These are phyloP conservation scores for Phytophthora parvispora DNA, from an alignment of 352 stramenopile genomes.

Conservation along the genomic window DNA sequence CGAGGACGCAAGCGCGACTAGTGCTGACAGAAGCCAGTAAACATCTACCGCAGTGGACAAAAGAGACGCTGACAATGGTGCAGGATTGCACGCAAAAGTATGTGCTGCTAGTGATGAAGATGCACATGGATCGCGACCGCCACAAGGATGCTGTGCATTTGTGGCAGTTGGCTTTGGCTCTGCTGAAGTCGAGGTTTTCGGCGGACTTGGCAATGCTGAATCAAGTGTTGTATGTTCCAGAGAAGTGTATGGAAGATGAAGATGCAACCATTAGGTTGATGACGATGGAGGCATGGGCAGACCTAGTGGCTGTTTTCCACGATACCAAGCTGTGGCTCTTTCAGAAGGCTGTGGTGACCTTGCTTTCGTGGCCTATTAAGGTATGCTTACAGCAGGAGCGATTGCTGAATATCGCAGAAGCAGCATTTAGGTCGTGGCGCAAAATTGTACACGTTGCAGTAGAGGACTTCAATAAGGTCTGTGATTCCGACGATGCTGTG, in stretches of 20 bases:
- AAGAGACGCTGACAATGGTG: slow-evolving; percentile 37
- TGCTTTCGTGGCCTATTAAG: slow-evolving; percentile 60
- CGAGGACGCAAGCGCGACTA: slow-evolving; percentile 53
- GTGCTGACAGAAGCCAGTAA: slow-evolving; percentile 59
- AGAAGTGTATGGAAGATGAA: slow-evolving; percentile 58
- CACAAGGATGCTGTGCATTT: slow-evolving; percentile 57
- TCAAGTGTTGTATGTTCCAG: slow-evolving; percentile 62
- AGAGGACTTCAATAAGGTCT: slow-evolving; percentile 64
- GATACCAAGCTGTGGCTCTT: slow-evolving; percentile 63
- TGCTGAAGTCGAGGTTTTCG: slow-evolving; percentile 53
- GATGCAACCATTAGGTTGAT: slow-evolving; percentile 60
- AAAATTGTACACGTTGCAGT: slow-evolving; percentile 53
- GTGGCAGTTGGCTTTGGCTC: slow-evolving; percentile 65
- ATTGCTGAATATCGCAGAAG: slow-evolving; percentile 59
- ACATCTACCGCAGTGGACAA: slow-evolving; percentile 43
- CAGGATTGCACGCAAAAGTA: slow-evolving; percentile 60
- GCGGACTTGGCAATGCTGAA: slow-evolving; percentile 59
- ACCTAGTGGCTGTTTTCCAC: slow-evolving; percentile 62
- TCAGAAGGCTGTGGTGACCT: slow-evolving; percentile 58
- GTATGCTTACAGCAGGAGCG: slow-evolving; percentile 59
- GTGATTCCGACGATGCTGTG: not conserved
- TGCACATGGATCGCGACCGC: slow-evolving; percentile 49
- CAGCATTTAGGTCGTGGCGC: slow-evolving; percentile 58
- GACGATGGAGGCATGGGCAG: slow-evolving; percentile 59
- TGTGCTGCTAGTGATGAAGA: slow-evolving; percentile 64